Evolutionary conservation across 2,329 filamentous ascomycete genomes (phyloP), one percentile per base, ranked within the genome.

Genomic region (Colletotrichum sp.): DNA sequence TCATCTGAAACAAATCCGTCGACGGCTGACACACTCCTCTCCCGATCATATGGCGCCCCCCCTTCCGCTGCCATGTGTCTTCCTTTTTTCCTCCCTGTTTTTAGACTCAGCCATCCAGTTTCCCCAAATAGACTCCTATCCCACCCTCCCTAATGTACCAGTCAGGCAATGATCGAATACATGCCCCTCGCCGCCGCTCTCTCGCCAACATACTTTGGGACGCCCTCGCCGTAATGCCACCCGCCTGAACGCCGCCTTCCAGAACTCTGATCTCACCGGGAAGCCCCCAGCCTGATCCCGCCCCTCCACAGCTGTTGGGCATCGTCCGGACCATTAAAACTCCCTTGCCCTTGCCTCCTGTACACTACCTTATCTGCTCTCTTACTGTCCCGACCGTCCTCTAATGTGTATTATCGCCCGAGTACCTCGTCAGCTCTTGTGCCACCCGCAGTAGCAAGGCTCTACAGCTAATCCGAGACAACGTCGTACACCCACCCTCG

Each of bases 1-100:
- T 75, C 74, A 76, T 76, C 74, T 75, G 74, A 76, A 76, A 76
- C 74, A 71, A 69, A 57, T 60, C 66, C 61, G 61, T 76, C 43
- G 30, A 75, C 72, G 66, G 66, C 74, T 76, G 74, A 76, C 72
- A 76, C 66, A 67, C 66, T 58, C 74, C 28, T 21, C 28, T 67
- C 61, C 63, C 57, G 63, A 64, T 72, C 69, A 68, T 38, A 58
- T 64, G 69, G 72, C 60, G 70, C 36, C 18, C 36, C 65, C 28
- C 48, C 30, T 67, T 52, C 15, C 64, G 18, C 43, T 16, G 52
- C 67, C 60, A 58, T 64, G 58, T 26, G 48, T 43, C 58, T 43
- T 52, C n/a, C 52, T 63, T 34, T 32, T 63, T 63, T 3, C 34
- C 43, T 61, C 30, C 21, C 64, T 30, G 32, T 48, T 60, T 12